These are phyloP conservation scores for Cydonia oblonga DNA, from an alignment of 331 rosid species.

Conservation along the genomic window DNA sequence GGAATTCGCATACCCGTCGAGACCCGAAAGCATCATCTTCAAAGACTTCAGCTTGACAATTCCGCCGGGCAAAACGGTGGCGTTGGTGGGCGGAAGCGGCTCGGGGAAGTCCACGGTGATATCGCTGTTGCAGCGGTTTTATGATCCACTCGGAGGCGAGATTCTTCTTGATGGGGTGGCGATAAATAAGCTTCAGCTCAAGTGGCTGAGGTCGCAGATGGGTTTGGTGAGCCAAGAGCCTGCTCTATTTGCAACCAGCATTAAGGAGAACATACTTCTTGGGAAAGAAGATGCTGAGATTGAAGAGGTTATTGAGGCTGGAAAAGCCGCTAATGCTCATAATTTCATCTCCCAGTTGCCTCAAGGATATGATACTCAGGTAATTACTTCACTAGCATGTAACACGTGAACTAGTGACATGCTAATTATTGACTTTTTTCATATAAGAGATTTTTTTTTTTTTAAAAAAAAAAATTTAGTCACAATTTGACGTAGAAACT, in stretches of 20 bases:
- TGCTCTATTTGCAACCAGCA: constrained; percentile 65
- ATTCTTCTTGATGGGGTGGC: constrained; percentile 56
- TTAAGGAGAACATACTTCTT: constrained; percentile 69
- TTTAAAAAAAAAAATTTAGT: too few species aligned
- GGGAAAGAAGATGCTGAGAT: constrained; percentile 68
- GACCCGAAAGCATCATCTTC: constrained; percentile 54
- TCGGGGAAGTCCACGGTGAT: constrained; percentile 78
- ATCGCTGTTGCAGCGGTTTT: constrained; percentile 70
- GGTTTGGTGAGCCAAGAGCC: constrained; percentile 94
- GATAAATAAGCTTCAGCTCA: constrained; percentile 46
- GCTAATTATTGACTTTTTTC: not conserved
- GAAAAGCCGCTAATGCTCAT: constrained; percentile 80
- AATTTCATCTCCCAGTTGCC: constrained; percentile 63
- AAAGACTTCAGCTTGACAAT: constrained; percentile 36
- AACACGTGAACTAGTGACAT: not conserved
- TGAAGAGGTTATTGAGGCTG: constrained; percentile 53
- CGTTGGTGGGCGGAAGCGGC: constrained; percentile 77
- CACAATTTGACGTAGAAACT: not conserved
- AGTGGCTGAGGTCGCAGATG: constrained; percentile 85
- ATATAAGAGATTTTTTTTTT: not conserved
- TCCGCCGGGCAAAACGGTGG: constrained; percentile 66
- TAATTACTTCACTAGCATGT: not conserved
- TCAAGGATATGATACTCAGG: constrained; percentile 77
- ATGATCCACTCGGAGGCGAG: constrained; percentile 69
- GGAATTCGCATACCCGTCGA: constrained; percentile 69